A percentile compares a stretch with the other conserved stretches of the same genome.
These are phyloP conservation scores for Papilionanthe hybrid DNA, from an alignment of 116 monocot species.

Conservation along the genomic window DNA sequence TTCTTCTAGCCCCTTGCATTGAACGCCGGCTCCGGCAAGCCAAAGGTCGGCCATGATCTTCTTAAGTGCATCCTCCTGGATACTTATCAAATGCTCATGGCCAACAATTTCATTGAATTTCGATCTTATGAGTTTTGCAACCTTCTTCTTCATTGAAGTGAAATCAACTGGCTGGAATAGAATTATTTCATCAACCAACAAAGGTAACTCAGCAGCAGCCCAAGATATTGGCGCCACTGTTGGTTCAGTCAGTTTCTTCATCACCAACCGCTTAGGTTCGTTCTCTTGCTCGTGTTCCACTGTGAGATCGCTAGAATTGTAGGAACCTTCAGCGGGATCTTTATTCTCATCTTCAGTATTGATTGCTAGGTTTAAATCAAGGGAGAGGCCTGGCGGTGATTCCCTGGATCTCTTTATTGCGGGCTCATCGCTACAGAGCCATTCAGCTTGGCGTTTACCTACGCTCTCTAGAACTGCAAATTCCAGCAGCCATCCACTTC, in stretches of 20 bases:
- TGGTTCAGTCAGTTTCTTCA: conserved; percentile 5
- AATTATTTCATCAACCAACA: conserved; percentile 30
- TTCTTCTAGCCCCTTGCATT: conserved; percentile 10
- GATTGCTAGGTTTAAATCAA: conserved; percentile 43
- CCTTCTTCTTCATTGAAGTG: conserved; percentile 14
- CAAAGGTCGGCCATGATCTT: conserved; percentile 18
- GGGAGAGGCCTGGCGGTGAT: conserved; percentile 4
- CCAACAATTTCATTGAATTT: conserved; percentile 21
- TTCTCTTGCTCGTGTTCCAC: conserved; percentile 27
- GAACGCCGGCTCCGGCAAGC: conserved; percentile 10
- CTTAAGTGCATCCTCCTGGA: conserved; percentile 32
- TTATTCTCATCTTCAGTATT: neutral
- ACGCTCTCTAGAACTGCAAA: conserved; percentile 14
- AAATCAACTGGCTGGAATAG: conserved; percentile 46
- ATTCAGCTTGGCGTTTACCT: conserved; percentile 25
- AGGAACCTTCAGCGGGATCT: conserved; percentile 16
- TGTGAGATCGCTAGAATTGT: conserved; percentile 39
- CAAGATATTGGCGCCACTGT: neutral
- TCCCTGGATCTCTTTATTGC: conserved; percentile 17
- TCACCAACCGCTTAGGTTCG: conserved; percentile 17
- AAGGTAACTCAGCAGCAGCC: conserved; percentile 14
- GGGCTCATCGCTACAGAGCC: conserved; percentile 16
- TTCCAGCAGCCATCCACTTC: conserved; percentile 25
- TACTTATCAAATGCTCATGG: conserved; percentile 3
- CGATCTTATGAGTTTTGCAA: conserved; percentile 21